Conservation (phyloP, 2,329 filamentous ascomycete genomes). For the Colletotrichum horii region DNA sequence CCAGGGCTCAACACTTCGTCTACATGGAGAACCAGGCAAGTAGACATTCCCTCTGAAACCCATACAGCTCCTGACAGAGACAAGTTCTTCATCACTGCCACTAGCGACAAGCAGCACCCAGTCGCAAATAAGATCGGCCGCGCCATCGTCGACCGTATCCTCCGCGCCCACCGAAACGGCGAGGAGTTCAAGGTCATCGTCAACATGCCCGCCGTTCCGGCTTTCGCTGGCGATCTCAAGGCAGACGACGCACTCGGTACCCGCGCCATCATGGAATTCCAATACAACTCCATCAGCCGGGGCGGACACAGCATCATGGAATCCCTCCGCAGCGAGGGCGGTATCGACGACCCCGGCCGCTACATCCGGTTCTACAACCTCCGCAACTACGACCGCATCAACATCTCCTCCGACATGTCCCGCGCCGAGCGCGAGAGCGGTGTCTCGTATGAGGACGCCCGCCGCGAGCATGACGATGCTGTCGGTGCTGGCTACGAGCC, state of each 20-base stretch:
- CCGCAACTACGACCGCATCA: conserved; percentile 84
- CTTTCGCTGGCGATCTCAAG: conserved; percentile 81
- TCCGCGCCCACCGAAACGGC: conserved; percentile 69
- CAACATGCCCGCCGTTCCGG: conserved; percentile 80
- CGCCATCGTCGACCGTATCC: conserved; percentile 78
- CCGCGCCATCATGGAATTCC: conserved; percentile 87
- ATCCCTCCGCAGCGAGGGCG: conserved; percentile 67
- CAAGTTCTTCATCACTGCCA: conserved; percentile 87
- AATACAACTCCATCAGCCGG: conserved; percentile 80
- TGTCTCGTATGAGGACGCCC: conserved; percentile 70
- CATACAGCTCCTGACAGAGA: not conserved
- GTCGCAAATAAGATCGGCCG: conserved; percentile 80
- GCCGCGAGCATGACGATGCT: conserved; percentile 66
- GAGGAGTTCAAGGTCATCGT: conserved; percentile 78
- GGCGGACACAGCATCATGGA: conserved; percentile 82
- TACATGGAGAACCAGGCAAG: conserved; percentile 78
- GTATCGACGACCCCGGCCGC: conserved; percentile 69
- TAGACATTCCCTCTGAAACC: not conserved
- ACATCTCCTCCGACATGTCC: conserved; percentile 67
- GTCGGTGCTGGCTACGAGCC: conserved; percentile 52
- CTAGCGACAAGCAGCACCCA: conserved; percentile 70
- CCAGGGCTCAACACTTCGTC: conserved; percentile 72
- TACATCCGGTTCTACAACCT: conserved; percentile 89
- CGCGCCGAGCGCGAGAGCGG: conserved; percentile 67
- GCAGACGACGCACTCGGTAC: conserved; percentile 76